These are phyloP conservation scores for Ustilago lituana DNA, from an alignment of 1,284 basidiomycete species.

Conservation along the genomic window DNA sequence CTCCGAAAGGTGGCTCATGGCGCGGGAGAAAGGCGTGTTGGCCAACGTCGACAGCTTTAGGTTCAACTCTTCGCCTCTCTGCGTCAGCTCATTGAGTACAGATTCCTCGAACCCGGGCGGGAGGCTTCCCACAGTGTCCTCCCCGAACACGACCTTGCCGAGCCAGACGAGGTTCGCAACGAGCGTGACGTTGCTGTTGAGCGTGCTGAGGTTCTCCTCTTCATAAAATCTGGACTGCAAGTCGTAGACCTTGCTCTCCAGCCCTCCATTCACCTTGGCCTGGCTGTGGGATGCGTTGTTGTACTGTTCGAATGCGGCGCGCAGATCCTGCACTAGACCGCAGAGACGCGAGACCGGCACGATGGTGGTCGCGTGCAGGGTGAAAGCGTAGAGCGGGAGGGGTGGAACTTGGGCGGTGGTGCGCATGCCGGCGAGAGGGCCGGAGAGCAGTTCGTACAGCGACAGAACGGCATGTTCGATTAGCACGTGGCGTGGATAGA, in stretches of 20 bases:
- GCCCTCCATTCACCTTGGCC: constrained; percentile 8
- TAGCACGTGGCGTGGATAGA: constrained; percentile 26
- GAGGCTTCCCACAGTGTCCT: constrained; percentile 7
- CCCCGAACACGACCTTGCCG: constrained; percentile 21
- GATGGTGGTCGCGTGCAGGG: constrained; percentile 34
- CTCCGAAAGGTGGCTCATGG: constrained; percentile 30
- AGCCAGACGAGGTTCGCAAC: constrained; percentile 46
- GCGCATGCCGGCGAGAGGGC: constrained; percentile 26
- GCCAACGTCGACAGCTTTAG: constrained; percentile 31
- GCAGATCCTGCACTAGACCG: constrained; percentile 38
- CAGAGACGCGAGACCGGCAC: constrained; percentile 46
- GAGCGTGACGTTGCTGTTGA: constrained; percentile 43
- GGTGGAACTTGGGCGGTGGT: constrained; percentile 9
- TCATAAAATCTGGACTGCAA: constrained; percentile 21
- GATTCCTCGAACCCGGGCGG: constrained; percentile 17
- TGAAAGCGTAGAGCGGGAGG: constrained; percentile 25
- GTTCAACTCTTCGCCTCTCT: constrained; percentile 29
- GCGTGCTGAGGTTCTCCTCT: constrained; percentile 27
- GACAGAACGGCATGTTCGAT: constrained; percentile 37
- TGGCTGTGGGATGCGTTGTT: constrained; percentile 1
- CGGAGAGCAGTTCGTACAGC: constrained; percentile 33
- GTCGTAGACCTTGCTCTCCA: constrained; percentile 14
- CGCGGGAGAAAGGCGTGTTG: constrained; percentile 29
- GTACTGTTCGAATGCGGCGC: constrained; percentile 29
- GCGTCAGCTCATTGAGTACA: constrained; percentile 22